Conservation (phyloP, 768 basidiomycete genomes). For the Hemileccinum impolitum region DNA sequence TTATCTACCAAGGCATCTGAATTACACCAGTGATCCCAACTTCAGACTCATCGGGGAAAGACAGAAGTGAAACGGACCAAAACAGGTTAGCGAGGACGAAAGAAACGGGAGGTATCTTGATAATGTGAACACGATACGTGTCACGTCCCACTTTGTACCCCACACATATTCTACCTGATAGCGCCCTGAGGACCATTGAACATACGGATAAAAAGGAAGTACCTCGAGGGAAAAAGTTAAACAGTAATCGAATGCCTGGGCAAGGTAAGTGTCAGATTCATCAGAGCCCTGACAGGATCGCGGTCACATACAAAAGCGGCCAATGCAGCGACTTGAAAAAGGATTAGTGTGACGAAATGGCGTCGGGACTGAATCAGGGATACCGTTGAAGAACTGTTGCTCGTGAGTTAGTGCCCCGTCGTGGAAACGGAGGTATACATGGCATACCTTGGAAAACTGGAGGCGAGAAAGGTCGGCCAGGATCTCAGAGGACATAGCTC, state of each 20-base stretch:
- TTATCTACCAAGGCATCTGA: conserved; percentile 8
- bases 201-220: not conserved
- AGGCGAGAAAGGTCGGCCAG: conserved; percentile 14
- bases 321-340: conserved; percentile 17
- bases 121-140: conserved; percentile 25
- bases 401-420: not conserved
- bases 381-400: conserved; percentile 20
- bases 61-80: conserved; percentile 8
- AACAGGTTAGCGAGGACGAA: conserved; percentile 14
- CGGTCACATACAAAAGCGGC: conserved; percentile 16
- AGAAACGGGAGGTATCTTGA: conserved; percentile 28
- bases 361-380: not conserved
- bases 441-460: conserved; percentile 25
- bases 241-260: conserved; percentile 22
- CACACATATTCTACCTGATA: conserved; percentile 23
- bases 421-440: not conserved
- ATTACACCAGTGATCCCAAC: not conserved
- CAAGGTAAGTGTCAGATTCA: not conserved
- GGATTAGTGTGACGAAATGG: not conserved
- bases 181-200: not conserved
- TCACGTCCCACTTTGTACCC: conserved; percentile 20
- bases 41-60: not conserved
- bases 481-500: conserved; percentile 7
- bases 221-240: conserved; percentile 25
- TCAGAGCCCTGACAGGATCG: not conserved